These are phyloP conservation scores for Volvox africanus DNA, from an alignment of 139 green algal species.

Conservation along the genomic window DNA sequence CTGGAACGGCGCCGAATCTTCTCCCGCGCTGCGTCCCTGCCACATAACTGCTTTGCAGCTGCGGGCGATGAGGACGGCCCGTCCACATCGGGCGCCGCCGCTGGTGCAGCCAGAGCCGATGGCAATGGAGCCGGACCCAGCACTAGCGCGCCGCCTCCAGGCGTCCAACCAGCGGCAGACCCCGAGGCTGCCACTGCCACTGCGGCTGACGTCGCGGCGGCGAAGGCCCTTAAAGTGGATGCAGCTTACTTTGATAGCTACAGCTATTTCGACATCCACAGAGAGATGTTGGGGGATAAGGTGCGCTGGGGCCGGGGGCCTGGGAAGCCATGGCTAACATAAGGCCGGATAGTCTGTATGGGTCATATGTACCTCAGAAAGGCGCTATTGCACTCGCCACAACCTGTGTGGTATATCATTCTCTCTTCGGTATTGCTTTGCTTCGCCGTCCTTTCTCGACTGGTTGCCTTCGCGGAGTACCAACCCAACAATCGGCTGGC, in stretches of 20 bases:
- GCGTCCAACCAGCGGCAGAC: neutral
- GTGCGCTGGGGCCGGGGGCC: slow-evolving; percentile 41
- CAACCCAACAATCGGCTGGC: no score
- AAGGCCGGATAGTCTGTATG: no score
- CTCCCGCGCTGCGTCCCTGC: no score
- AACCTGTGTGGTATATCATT: no score
- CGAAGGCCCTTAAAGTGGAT: slow-evolving; percentile 68
- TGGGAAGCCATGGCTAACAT: no score
- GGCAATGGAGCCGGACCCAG: neutral
- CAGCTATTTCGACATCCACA: slow-evolving; percentile 90
- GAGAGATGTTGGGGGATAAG: slow-evolving; percentile 91
- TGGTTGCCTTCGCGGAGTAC: no score
- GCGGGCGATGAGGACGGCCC: neutral
- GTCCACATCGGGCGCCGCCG: neutral
- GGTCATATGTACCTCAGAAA: no score
- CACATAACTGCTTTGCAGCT: no score
- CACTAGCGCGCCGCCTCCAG: neutral
- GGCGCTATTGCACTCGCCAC: no score
- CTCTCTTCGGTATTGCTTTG: no score
- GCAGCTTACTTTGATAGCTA: slow-evolving; percentile 93
- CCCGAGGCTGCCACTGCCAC: neutral
- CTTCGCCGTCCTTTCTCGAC: no score
- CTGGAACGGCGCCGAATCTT: no score
- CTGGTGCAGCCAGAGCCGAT: neutral
- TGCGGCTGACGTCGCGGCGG: neutral